A percentile compares a stretch with the other conserved stretches of the same genome.
These are phyloP conservation scores for Xylariaceae sp. DNA, from an alignment of 2,329 filamentous ascomycete genomes.

Conservation along the genomic window DNA sequence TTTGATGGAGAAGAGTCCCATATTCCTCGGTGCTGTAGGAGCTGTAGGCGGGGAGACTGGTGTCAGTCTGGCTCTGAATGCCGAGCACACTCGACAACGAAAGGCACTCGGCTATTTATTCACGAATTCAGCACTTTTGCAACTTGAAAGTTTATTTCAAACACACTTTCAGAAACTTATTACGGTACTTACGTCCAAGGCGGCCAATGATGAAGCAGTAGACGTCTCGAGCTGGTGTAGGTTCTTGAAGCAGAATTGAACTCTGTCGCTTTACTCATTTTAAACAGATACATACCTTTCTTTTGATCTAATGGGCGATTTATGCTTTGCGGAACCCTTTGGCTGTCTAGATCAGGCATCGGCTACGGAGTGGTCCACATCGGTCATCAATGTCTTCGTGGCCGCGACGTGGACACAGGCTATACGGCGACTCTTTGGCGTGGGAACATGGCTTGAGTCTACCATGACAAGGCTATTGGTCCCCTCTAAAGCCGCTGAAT, in stretches of 20 bases:
- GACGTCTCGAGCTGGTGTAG: slow-evolving; percentile 28
- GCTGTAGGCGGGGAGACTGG: slow-evolving; percentile 16
- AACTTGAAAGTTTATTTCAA: slow-evolving; percentile 25
- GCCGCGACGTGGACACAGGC: slow-evolving; percentile 25
- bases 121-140: slow-evolving; percentile 24
- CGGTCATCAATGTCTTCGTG: slow-evolving; percentile 23
- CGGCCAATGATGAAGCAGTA: slow-evolving; percentile 8
- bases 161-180: slow-evolving; percentile 26
- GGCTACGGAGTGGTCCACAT: slow-evolving; percentile 22
- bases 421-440: slow-evolving; percentile 26
- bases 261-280: neutral
- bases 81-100: slow-evolving; percentile 27
- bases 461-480: slow-evolving; percentile 15
- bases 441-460: slow-evolving; percentile 23
- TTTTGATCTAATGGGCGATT: slow-evolving; percentile 26
- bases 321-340: slow-evolving; percentile 27
- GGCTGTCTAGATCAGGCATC: slow-evolving; percentile 23
- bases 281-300: slow-evolving; percentile 17
- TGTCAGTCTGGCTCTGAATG: slow-evolving; percentile 17
- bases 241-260: neutral
- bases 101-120: slow-evolving; percentile 27
- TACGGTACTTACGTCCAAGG: slow-evolving; percentile 7
- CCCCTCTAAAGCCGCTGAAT: slow-evolving; percentile 18
- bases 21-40: slow-evolving; percentile 24
- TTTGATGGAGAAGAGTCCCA: slow-evolving; percentile 30